Conservation (phyloP, 371 early-diverging fungal genomes). For the Conidiobolus incongruus region DNA sequence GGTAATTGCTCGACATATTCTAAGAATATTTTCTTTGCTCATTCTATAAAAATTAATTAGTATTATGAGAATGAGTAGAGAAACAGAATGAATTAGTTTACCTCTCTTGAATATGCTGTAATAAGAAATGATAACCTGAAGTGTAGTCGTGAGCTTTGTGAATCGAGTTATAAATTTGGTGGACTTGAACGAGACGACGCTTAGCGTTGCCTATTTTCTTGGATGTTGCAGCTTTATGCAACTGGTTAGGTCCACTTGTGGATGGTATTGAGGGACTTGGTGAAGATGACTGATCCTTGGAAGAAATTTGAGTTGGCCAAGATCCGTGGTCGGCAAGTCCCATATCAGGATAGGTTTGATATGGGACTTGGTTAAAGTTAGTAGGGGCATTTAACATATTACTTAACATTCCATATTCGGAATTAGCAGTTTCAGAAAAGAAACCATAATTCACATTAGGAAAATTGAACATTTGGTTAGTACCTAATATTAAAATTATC, state of each 20-base stretch:
- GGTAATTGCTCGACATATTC: constrained; percentile 67
- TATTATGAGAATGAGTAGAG: neutral
- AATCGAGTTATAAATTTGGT: no score
- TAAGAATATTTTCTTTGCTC: constrained; percentile 59
- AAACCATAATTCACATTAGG: constrained; percentile 23
- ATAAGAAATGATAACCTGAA: constrained; percentile 69
- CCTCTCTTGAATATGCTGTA: constrained; percentile 51
- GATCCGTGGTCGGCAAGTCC: constrained; percentile 6
- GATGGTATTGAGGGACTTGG: constrained; percentile 6
- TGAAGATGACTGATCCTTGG: constrained; percentile 5
- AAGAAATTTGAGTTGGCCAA: constrained; percentile 5
- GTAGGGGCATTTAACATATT: constrained; percentile 65
- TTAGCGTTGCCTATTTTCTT: neutral
- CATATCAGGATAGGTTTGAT: constrained; percentile 7
- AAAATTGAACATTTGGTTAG: no score
- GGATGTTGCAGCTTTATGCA: constrained; percentile 4
- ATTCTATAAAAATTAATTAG: constrained; percentile 22
- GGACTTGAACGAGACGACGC: no score
- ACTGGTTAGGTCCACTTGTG: neutral
- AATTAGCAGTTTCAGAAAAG: constrained; percentile 61
- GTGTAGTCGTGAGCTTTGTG: constrained; percentile 76
- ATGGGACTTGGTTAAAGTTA: no score
- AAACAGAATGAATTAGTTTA: constrained; percentile 10
- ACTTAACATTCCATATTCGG: constrained; percentile 68
- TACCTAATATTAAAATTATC: no score